phyloP scores from a whole-genome alignment of 805 yeast genomes.

The Ogataea nitratoaversa region DNA sequence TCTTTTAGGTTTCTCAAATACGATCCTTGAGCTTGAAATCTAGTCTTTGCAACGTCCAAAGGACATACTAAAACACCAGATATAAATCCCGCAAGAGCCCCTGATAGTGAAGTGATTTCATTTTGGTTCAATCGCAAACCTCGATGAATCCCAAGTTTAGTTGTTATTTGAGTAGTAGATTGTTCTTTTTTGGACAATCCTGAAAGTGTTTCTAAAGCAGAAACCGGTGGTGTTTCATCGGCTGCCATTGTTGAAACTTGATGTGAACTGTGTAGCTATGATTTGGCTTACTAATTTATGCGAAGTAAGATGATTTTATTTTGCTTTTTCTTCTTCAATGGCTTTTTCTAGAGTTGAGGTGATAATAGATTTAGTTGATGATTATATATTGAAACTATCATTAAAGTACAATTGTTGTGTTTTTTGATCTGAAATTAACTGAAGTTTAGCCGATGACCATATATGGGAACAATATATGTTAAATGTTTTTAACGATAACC shows the following conservation, averaged over 20 bases:
- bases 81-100: conserved; percentile 90
- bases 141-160: not conserved
- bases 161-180: not conserved
- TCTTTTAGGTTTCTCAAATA: conserved; percentile 21
- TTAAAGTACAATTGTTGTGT: no score
- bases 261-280: no score
- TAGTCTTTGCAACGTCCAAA: conserved; percentile 89
- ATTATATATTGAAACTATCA: no score
- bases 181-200: not conserved
- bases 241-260: not conserved
- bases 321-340: no score
- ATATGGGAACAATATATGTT: no score
- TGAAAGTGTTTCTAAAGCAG: not conserved
- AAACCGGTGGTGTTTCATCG: not conserved
- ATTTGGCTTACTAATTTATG: no score
- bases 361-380: no score
- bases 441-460: no score
- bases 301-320: no score
- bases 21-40: conserved; percentile 88
- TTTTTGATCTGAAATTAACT: no score
- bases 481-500: no score
- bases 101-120: conserved; percentile 72
- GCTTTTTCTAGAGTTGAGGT: no score
- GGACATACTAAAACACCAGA: conserved; percentile 94
- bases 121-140: conserved; percentile 16